phyloP scores from a whole-genome alignment of 805 yeast genomes.

The Metschnikowia corniflorae region DNA sequence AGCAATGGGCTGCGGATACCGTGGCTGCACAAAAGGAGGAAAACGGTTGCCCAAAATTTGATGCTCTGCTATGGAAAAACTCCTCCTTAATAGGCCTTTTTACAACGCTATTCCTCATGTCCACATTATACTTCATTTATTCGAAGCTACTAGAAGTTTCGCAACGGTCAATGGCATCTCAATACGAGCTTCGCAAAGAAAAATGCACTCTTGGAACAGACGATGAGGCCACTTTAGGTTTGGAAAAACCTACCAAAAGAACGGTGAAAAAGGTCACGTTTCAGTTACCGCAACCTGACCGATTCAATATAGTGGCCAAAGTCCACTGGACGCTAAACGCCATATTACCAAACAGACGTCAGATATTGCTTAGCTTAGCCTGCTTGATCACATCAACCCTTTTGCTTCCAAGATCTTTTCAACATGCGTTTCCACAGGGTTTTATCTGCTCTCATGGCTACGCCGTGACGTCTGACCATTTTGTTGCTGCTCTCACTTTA shows the following conservation, averaged over 20 bases:
- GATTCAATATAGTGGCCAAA: not conserved
- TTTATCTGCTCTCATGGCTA: slow-evolving; percentile 7
- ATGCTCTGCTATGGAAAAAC: slow-evolving; percentile 1
- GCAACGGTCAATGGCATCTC: slow-evolving; percentile 3
- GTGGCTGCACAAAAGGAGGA: not conserved
- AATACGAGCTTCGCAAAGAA: slow-evolving; percentile 4
- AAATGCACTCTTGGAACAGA: not conserved
- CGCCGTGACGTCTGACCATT: slow-evolving; percentile 25
- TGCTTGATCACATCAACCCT: not conserved
- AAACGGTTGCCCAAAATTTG: slow-evolving; percentile 1
- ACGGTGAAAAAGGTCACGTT: slow-evolving; percentile 4
- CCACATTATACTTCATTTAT: not conserved
- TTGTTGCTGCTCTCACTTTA: slow-evolving; percentile 16
- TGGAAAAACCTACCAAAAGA: not conserved
- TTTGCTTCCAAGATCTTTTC: slow-evolving; percentile 13
- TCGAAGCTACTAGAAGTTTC: not conserved
- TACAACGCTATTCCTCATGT: not conserved
- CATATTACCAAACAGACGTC: slow-evolving; percentile 1
- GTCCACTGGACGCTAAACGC: not conserved
- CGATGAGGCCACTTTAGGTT: not conserved
- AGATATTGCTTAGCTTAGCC: not conserved
- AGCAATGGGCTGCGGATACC: slow-evolving; percentile 5
- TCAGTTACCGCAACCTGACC: slow-evolving; percentile 7
- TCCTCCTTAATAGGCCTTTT: not conserved
- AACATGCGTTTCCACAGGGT: slow-evolving; percentile 23